These are phyloP conservation scores for Kwoniella bestiolae DNA, from an alignment of 768 basidiomycete genomes.

Conservation along the genomic window DNA sequence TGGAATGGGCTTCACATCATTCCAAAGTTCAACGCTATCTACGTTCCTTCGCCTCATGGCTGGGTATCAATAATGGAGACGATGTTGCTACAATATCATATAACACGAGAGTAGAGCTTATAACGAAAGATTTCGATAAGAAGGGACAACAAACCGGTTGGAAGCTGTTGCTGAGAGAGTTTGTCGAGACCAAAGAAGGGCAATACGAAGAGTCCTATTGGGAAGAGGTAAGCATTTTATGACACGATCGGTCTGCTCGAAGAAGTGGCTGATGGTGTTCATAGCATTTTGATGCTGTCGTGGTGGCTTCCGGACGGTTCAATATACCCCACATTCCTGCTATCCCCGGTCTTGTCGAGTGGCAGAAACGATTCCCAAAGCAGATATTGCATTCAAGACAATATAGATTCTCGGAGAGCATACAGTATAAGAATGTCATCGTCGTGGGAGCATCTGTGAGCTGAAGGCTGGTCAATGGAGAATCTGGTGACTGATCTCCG, in stretches of 20 bases:
- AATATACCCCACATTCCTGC: constrained; percentile 42
- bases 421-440: constrained; percentile 55
- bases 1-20: constrained; percentile 26
- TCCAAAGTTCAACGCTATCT: constrained; percentile 22
- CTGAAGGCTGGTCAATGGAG: constrained; percentile 56
- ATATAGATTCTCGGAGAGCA: constrained; percentile 15
- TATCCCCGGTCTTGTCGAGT: constrained; percentile 57
- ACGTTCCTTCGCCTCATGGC: constrained; percentile 28
- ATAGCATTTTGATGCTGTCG: constrained; percentile 54
- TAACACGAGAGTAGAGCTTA: constrained; percentile 62
- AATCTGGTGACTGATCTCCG: neutral
- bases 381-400: constrained; percentile 24
- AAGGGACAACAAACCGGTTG: constrained; percentile 8
- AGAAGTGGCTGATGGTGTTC: neutral
- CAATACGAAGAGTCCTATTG: constrained; percentile 12
- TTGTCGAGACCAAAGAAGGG: neutral
- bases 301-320: constrained; percentile 52
- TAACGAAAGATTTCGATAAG: constrained; percentile 56
- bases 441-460: constrained; percentile 61
- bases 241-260: neutral
- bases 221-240: constrained; percentile 23
- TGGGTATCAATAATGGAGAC: constrained; percentile 61
- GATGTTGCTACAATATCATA: constrained; percentile 49
- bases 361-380: constrained; percentile 46
- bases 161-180: neutral